Evolutionary conservation across 2,329 filamentous ascomycete genomes (phyloP).

Genomic region (Phialocephala subalpina): DNA sequence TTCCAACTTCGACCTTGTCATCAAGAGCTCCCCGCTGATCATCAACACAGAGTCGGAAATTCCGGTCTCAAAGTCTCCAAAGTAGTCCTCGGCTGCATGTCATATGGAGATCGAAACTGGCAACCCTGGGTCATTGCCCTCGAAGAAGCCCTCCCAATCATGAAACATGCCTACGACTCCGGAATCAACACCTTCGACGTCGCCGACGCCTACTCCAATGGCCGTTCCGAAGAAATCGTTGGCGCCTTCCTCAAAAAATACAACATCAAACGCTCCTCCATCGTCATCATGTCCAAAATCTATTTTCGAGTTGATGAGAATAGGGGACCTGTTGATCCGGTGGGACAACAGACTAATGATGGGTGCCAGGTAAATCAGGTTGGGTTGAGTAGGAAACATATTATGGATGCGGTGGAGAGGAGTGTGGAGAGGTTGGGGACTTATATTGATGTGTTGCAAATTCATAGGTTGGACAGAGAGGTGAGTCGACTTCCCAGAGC

Average conservation of each 20-base stretch:
- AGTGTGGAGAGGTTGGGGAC: constrained; percentile 62
- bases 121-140: constrained; percentile 56
- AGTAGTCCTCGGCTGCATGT: constrained; percentile 60
- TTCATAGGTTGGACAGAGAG: constrained; percentile 63
- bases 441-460: constrained; percentile 62
- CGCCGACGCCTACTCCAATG: constrained; percentile 60
- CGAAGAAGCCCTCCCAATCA: constrained; percentile 55
- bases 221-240: constrained; percentile 66
- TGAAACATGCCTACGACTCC: constrained; percentile 57
- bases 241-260: constrained; percentile 70
- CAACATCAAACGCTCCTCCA: constrained; percentile 67
- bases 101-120: constrained; percentile 54
- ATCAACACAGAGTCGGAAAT: constrained; percentile 44
- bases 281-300: constrained; percentile 72
- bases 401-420: constrained; percentile 70
- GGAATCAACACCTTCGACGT: constrained; percentile 64
- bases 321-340: background rate
- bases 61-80: constrained; percentile 61
- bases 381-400: constrained; percentile 68
- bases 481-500: too few relatives aligned
- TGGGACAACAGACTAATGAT: constrained; percentile 44
- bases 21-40: too few relatives aligned
- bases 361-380: constrained; percentile 53
- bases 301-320: constrained; percentile 54
- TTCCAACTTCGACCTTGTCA: too few relatives aligned